Percentiles rank a stretch among this genome's conserved stretches.
Evolutionary conservation across 2,329 filamentous ascomycete genomes (phyloP).

Genomic region (Aureobasidium sp.): DNA sequence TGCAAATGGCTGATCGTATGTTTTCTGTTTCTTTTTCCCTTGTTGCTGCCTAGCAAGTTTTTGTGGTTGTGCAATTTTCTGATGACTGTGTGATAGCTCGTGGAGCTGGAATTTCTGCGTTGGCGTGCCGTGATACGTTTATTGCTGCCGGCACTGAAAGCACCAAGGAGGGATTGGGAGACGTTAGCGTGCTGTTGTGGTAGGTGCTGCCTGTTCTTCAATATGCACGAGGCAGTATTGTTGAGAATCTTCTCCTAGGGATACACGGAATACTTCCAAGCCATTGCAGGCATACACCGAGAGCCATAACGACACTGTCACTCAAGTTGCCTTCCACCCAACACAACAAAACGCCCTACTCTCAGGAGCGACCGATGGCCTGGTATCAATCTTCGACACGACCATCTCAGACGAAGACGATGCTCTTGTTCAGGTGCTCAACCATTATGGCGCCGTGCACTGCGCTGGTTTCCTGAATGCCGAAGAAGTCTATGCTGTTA

Average conservation of each 20-base stretch:
- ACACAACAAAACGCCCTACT: slow-evolving; percentile 54
- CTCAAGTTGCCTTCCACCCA: slow-evolving; percentile 41
- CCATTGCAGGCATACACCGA: slow-evolving; percentile 36
- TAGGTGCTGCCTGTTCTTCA: not conserved
- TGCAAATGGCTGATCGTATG: slow-evolving; percentile 10
- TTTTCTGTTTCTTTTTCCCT: not conserved
- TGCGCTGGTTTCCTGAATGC: slow-evolving; percentile 62
- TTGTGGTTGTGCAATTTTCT: not conserved
- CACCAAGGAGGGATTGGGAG: slow-evolving; percentile 30
- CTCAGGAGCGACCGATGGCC: slow-evolving; percentile 70
- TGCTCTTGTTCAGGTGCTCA: slow-evolving; percentile 67
- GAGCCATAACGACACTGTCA: slow-evolving; percentile 51
- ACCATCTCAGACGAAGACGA: slow-evolving; percentile 67
- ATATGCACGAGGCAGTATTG: not conserved
- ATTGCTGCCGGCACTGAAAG: slow-evolving; percentile 65
- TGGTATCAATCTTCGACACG: slow-evolving; percentile 70
- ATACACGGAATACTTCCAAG: slow-evolving; percentile 31
- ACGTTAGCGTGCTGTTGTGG: slow-evolving; percentile 30
- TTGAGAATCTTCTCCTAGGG: slow-evolving; percentile 22
- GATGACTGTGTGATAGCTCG: slow-evolving; percentile 16
- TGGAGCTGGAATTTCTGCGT: slow-evolving; percentile 51
- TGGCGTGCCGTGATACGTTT: slow-evolving; percentile 54
- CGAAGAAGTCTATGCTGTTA: slow-evolving; percentile 61
- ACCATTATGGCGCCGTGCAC: slow-evolving; percentile 67
- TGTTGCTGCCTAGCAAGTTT: not conserved